These are phyloP conservation scores for Lathyrus oleraceus DNA, from an alignment of 306 rosid genomes.

Conservation along the genomic window DNA sequence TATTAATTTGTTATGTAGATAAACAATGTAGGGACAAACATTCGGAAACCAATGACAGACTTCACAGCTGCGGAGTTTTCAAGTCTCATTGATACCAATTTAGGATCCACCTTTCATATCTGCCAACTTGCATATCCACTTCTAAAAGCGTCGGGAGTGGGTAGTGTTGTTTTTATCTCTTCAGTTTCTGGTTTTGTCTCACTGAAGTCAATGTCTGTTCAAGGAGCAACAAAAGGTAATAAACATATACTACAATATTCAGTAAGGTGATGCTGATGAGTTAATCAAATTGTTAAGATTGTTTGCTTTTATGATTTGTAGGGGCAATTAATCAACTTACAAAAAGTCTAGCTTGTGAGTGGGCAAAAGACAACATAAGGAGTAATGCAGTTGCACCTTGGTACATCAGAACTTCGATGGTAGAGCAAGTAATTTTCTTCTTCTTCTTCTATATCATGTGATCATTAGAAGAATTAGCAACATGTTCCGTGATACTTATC, in stretches of 20 bases:
- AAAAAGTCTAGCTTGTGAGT: slow-evolving; percentile 74
- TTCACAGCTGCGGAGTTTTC: slow-evolving; percentile 67
- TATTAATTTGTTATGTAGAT: slow-evolving; percentile 39
- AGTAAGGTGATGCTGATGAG: neutral
- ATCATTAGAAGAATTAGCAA: slow-evolving; percentile 28
- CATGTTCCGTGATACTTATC: neutral
- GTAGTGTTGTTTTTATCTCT: slow-evolving; percentile 67
- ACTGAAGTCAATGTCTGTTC: slow-evolving; percentile 76
- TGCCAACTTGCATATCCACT: slow-evolving; percentile 75
- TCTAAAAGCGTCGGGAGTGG: slow-evolving; percentile 62
- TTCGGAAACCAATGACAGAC: slow-evolving; percentile 64
- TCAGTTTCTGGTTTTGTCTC: slow-evolving; percentile 76
- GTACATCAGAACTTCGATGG: slow-evolving; percentile 78
- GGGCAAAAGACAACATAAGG: slow-evolving; percentile 81
- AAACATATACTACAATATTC: slow-evolving; percentile 14
- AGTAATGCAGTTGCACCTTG: slow-evolving; percentile 79
- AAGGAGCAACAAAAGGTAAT: slow-evolving; percentile 77
- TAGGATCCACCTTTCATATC: slow-evolving; percentile 70
- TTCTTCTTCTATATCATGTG: slow-evolving; percentile 28
- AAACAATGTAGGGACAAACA: slow-evolving; percentile 76
- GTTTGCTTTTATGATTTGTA: slow-evolving; percentile 34
- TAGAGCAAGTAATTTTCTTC: slow-evolving; percentile 57
- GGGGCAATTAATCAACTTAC: slow-evolving; percentile 83
- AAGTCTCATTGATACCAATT: slow-evolving; percentile 61
- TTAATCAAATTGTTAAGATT: slow-evolving; percentile 21